Base-by-base conservation (phyloP, 768 basidiomycete genomes). In the Kwoniella shandongensis region DNA sequence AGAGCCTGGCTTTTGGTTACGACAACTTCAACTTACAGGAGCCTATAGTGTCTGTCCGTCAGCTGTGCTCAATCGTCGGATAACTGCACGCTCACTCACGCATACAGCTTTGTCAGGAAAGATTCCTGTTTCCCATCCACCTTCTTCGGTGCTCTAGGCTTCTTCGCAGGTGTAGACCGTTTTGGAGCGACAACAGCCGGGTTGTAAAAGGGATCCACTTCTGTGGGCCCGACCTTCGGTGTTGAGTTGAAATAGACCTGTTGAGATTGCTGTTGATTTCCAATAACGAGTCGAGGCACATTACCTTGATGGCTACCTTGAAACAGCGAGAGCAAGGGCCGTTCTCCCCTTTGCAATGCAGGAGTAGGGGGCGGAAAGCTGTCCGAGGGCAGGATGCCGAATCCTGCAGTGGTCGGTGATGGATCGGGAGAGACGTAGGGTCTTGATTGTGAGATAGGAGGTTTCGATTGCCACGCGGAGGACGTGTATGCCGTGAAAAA, bases 31-130 rank as follows among this genome's bases (percentile, higher is more conserved):
- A 57, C 65, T 56, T 39, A 67, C 65, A 74, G 36, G 0, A 71
- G 61, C 18, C 66, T 69, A 44, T 61, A 30, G 53, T 51, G 62
- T 49, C 26, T 50, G 54, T 50, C 36, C 40, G 6, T 17, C 8
- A 23, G 7, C 40, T 7, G 8, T 17, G 8, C n/a, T 42, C 17
- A 8, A 8, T 13, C 44, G 35, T 3, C 25, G 46, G 32, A 32
- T 49, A 39, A 23, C 15, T 25, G 42, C 18, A 40, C 30, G 18
- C 18, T 8, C 29, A 86, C 88, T 70, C 72, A 91, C 91, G 88
- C 87, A 83, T 93, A 96, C 47, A 96, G 84, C 82, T 93, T 94
- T 77, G 91, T 96, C 73, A 96, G 82, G 76, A 96, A 96, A n/a
- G 91, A 93, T 0, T 89, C 88, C 80, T 91, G 88, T 78, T 91